These are phyloP conservation scores for Tulasnella sp. DNA, from an alignment of 768 basidiomycete genomes.

Conservation along the genomic window DNA sequence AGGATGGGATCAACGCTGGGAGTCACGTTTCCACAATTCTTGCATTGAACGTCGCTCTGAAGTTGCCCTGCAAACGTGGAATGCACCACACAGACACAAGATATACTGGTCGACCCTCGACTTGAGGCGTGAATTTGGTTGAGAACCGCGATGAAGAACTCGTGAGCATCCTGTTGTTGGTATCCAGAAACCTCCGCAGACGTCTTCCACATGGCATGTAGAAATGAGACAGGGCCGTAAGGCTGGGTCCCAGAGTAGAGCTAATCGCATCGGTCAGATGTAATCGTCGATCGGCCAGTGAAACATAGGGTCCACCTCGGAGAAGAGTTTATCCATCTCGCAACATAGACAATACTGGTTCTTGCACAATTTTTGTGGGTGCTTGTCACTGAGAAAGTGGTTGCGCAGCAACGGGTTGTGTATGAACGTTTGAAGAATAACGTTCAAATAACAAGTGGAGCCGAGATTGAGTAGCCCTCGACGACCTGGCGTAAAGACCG, in stretches of 20 bases:
- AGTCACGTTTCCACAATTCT: constrained; percentile 65
- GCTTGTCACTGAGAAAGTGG: constrained; percentile 83
- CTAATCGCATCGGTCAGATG: constrained; percentile 22
- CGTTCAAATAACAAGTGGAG: constrained; percentile 90
- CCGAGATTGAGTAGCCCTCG: constrained; percentile 79
- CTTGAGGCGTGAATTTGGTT: constrained; percentile 61
- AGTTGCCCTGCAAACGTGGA: constrained; percentile 77
- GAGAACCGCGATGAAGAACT: constrained; percentile 69
- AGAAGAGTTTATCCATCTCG: constrained; percentile 81
- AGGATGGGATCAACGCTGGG: constrained; percentile 80
- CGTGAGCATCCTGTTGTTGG: constrained; percentile 89
- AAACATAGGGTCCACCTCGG: constrained; percentile 38
- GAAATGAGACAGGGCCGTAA: constrained; percentile 70
- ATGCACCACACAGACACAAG: constrained; percentile 86
- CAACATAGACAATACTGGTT: constrained; percentile 69
- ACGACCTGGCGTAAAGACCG: constrained; percentile 34
- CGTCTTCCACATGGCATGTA: constrained; percentile 68
- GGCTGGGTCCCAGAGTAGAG: constrained; percentile 39
- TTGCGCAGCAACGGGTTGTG: constrained; percentile 84
- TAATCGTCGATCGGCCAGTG: background rate
- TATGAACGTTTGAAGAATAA: constrained; percentile 75
- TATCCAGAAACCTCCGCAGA: constrained; percentile 79
- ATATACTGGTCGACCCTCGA: constrained; percentile 55
- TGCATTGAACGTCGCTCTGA: constrained; percentile 83
- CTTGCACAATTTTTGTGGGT: constrained; percentile 62